These are phyloP conservation scores for Dalbergia cultrata DNA, from an alignment of 306 rosid species.

Conservation along the genomic window DNA sequence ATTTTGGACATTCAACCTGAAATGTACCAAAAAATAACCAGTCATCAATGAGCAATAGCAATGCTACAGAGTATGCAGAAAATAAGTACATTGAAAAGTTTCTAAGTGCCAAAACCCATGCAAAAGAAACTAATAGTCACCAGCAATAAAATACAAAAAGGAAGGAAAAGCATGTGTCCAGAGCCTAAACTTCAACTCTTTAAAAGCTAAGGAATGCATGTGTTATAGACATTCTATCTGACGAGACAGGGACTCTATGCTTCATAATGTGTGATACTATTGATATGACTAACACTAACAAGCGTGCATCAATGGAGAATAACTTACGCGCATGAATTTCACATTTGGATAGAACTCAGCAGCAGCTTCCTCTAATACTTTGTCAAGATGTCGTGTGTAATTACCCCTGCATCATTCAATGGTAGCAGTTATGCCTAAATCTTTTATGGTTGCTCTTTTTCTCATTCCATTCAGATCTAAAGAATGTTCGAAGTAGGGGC, in stretches of 20 bases:
- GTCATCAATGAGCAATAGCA: constrained; percentile 8
- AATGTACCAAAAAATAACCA: constrained; percentile 46
- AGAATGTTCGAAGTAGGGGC: constrained; percentile 30
- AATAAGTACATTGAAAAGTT: background rate
- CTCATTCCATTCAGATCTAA: constrained; percentile 15
- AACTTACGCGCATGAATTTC: constrained; percentile 90
- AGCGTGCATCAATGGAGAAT: background rate
- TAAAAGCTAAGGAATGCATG: constrained; percentile 3
- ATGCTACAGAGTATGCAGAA: background rate
- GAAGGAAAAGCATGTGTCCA: no score
- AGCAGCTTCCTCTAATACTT: constrained; percentile 85
- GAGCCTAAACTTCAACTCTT: constrained; percentile 25
- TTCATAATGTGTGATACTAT: constrained; percentile 2
- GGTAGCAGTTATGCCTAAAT: constrained; percentile 33
- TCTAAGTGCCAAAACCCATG: background rate
- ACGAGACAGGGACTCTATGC: background rate
- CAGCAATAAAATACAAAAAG: no score
- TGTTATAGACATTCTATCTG: constrained; percentile 23
- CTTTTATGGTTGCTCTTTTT: background rate
- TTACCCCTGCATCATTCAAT: constrained; percentile 71
- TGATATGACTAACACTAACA: constrained; percentile 15
- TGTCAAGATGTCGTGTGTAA: constrained; percentile 80
- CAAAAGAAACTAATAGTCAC: no score
- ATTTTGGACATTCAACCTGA: constrained; percentile 98
- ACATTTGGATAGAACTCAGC: constrained; percentile 84